Evolutionary conservation across 2,329 filamentous ascomycete species (phyloP).

Genomic region (Ceratocystis ficicola): DNA sequence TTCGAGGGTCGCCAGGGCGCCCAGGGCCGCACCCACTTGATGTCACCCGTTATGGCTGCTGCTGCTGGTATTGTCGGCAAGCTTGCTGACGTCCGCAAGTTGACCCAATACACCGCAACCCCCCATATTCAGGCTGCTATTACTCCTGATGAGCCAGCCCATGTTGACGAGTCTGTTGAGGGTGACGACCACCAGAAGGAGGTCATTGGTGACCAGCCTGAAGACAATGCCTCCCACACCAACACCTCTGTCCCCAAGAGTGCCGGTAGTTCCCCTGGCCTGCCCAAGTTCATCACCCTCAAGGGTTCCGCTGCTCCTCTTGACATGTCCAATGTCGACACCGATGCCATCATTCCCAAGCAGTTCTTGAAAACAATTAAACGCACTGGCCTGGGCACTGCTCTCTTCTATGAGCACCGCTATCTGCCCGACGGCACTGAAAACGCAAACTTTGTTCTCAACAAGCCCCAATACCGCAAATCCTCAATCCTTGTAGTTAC

Average conservation of each 20-base stretch:
- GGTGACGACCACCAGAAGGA: slow-evolving; percentile 43
- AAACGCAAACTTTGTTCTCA: slow-evolving; percentile 75
- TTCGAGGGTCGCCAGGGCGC: slow-evolving; percentile 95
- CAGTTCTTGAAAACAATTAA: slow-evolving; percentile 99
- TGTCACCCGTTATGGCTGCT: slow-evolving; percentile 95
- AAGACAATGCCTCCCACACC: slow-evolving; percentile 52
- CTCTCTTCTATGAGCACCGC: slow-evolving; percentile 76
- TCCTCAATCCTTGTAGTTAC: slow-evolving; percentile 86
- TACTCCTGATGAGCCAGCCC: slow-evolving; percentile 33
- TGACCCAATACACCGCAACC: slow-evolving; percentile 49
- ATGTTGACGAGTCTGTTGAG: slow-evolving; percentile 42
- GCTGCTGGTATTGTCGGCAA: slow-evolving; percentile 73
- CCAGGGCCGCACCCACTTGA: slow-evolving; percentile 79
- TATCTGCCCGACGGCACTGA: slow-evolving; percentile 62
- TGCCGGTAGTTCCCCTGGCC: slow-evolving; percentile 45
- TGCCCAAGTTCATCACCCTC: slow-evolving; percentile 71
- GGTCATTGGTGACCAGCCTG: slow-evolving; percentile 44
- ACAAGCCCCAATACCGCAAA: slow-evolving; percentile 71
- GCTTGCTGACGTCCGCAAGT: slow-evolving; percentile 78
- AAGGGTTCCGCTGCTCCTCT: slow-evolving; percentile 82
- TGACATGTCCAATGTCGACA: slow-evolving; percentile 85
- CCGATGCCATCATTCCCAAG: slow-evolving; percentile 98
- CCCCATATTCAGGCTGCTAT: slow-evolving; percentile 48
- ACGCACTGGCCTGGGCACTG: slow-evolving; percentile 79
- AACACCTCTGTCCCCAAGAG: slow-evolving; percentile 42